Percentiles rank a stretch among this genome's conserved stretches.
Evolutionary conservation across 2,329 filamentous ascomycete genomes (phyloP).

Genomic region (Bipolaris oryzae): DNA sequence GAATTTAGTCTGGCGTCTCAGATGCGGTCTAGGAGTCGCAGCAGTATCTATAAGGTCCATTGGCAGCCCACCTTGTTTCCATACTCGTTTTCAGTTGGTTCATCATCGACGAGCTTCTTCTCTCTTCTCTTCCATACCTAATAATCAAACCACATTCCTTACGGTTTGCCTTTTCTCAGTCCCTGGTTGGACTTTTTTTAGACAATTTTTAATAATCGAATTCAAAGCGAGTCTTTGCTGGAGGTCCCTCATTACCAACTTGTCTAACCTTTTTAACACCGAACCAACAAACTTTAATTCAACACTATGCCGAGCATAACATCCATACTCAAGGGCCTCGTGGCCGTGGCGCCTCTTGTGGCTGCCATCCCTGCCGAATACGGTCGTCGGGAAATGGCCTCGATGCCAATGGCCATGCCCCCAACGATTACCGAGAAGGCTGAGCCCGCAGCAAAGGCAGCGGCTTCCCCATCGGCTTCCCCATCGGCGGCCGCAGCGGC

Average conservation of each 20-base stretch:
- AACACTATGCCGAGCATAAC: slow-evolving; percentile 48
- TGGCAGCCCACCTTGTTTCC: slow-evolving; percentile 46
- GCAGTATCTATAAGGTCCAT: slow-evolving; percentile 47
- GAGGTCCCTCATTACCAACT: slow-evolving; percentile 34
- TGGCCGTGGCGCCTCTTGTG: slow-evolving; percentile 44
- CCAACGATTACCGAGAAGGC: slow-evolving; percentile 24
- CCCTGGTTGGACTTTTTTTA: slow-evolving; percentile 49
- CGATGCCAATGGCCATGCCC: slow-evolving; percentile 9
- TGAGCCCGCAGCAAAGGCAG: slow-evolving; percentile 1
- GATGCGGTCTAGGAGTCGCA: slow-evolving; percentile 39
- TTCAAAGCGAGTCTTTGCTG: slow-evolving; percentile 50
- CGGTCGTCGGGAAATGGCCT: slow-evolving; percentile 29
- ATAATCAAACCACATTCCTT: slow-evolving; percentile 47
- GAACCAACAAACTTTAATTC: slow-evolving; percentile 38
- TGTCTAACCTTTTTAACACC: slow-evolving; percentile 20
- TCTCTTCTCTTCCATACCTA: slow-evolving; percentile 43
- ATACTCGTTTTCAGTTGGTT: slow-evolving; percentile 47
- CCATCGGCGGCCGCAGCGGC: slow-evolving; percentile 25
- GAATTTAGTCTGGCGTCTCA: slow-evolving; percentile 49
- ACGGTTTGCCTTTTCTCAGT: slow-evolving; percentile 44
- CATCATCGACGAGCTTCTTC: slow-evolving; percentile 42
- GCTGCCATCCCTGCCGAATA: slow-evolving; percentile 40
- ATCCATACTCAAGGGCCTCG: slow-evolving; percentile 43
- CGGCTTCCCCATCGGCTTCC: slow-evolving; percentile 22
- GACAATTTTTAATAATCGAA: slow-evolving; percentile 45